Evolutionary conservation across 306 rosid species (phyloP), one percentile per base, ranked within the genome.

Genomic region (Trifolium fragiferum): DNA sequence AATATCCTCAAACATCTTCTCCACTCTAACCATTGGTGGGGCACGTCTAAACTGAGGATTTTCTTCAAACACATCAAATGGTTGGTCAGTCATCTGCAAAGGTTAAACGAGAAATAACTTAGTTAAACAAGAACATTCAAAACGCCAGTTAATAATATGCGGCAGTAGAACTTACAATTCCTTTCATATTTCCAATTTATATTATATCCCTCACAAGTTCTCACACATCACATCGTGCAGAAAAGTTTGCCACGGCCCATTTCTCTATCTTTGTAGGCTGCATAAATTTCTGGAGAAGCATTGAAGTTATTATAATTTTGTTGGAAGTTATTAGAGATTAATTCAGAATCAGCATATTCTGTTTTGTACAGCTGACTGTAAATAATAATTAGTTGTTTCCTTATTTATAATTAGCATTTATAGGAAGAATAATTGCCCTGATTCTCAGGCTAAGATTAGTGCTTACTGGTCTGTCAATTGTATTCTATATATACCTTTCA

Each of bases 211-310:
- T 81, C 6, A 94, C 79, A 65, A 94, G 90, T 49, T 51, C 81
- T 41, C 65, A 76, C 27, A 81, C 66, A 69, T 94, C 90, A 84
- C 98, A 94, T 10, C 98, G 97, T 5, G 98, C 97, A 1, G 96
- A 91, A 60, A 94, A 94, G 81, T 92, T 94, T 1, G 79, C 98
- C 2, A 91, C 91, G 61, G 91, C 97, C 98, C 98, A 94, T 59
- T 85, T 76, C 41, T 84, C 96, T 46, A 94, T 61, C 84, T 87
- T 91, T 5, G 85, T 70, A n/a, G 98, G 98, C 75, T 87, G 89
- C 74, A 86, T 92, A 4, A 94, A 85, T 86, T 76, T 87, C 98
- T 94, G 80, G 75, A 85, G 8, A 76, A 62, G 21, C 62, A 64
- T 41, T 68, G 4, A 32, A 53, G 66, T 53, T 7, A 55, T 27